Evolutionary conservation across 169 alveolate genomes (phyloP).

Genomic region (Eimeria sp.): DNA sequence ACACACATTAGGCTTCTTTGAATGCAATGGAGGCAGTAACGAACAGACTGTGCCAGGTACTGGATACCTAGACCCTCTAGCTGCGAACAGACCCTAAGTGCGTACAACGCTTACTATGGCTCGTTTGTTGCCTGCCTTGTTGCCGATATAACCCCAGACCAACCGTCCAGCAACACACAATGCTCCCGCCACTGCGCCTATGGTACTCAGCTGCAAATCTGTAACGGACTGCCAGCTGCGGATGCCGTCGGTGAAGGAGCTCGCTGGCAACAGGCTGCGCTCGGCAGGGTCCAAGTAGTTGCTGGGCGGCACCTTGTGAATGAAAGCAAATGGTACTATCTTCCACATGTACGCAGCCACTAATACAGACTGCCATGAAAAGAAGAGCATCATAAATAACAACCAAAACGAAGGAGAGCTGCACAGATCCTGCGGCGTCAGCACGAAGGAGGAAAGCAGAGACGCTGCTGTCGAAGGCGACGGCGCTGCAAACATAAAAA

Average conservation of each 20-base stretch:
- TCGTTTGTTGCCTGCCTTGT: conserved; percentile 72
- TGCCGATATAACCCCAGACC: conserved; percentile 79
- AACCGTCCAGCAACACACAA: conserved; percentile 76
- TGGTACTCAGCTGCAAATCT: conserved; percentile 56
- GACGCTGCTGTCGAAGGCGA: conserved; percentile 63
- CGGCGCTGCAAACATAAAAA: conserved; percentile 25
- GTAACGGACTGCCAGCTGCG: conserved; percentile 43
- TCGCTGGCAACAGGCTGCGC: conserved; percentile 37
- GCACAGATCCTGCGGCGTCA: conserved; percentile 80
- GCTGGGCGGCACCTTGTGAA: conserved; percentile 32
- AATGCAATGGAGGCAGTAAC: neutral
- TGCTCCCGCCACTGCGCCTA: conserved; percentile 80
- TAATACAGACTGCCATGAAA: conserved; percentile 80
- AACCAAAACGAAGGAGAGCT: conserved; percentile 81
- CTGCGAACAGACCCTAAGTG: neutral
- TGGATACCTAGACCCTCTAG: neutral
- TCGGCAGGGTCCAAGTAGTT: conserved; percentile 9
- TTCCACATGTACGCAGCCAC: conserved; percentile 77
- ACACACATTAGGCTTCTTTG: neutral
- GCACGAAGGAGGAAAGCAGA: conserved; percentile 71
- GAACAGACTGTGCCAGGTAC: neutral
- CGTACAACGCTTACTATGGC: conserved; percentile 42
- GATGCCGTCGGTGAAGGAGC: conserved; percentile 27
- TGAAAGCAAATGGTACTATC: conserved; percentile 64
- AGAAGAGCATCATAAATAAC: conserved; percentile 76